A percentile compares a stretch with the other conserved stretches of the same genome.
Conservation (phyloP, 73 alveolate genomes). For the Paramecium sexaurelia region DNA sequence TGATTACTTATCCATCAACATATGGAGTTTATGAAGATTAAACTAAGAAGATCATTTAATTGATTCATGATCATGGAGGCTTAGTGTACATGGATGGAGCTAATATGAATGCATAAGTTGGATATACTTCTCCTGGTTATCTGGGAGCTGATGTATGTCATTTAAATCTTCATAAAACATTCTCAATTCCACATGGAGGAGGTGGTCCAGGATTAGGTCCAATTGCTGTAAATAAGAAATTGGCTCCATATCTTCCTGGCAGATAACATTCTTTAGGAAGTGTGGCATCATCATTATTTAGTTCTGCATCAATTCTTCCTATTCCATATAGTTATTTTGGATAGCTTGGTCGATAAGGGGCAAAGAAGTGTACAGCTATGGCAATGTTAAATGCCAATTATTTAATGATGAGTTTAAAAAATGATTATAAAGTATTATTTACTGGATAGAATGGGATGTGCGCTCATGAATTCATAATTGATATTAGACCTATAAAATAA, state of each 20-base stretch:
- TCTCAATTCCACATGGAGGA: conserved; percentile 98
- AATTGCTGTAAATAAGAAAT: conserved; percentile 82
- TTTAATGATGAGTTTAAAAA: conserved; percentile 80
- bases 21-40: conserved; percentile 92
- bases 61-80: conserved; percentile 83
- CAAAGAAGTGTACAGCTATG: conserved; percentile 59
- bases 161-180: conserved; percentile 74
- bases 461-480: conserved; percentile 88
- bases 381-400: conserved; percentile 96
- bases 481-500: conserved; percentile 77
- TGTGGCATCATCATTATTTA: conserved; percentile 80
- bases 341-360: conserved; percentile 60
- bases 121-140: conserved; percentile 93
- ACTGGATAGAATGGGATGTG: conserved; percentile 77
- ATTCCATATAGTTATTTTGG: conserved; percentile 66
- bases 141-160: conserved; percentile 96
- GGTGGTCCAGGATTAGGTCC: conserved; percentile 99
- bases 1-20: conserved; percentile 97
- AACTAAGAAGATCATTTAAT: conserved; percentile 75
- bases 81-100: conserved; percentile 98
- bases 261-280: conserved; percentile 66
- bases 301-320: conserved; percentile 84
- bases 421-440: conserved; percentile 78
- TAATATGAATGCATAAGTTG: conserved; percentile 91
- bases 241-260: conserved; percentile 84